Evolutionary conservation across 176 grass and related monocot genomes (phyloP).

Genomic region (Hordeum vulgare): MorexV3_pseudomolecules_assembly NC_058523.1:9020167-9020666

Average conservation of each 20-base stretch:
- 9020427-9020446: neutral
- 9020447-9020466: neutral
- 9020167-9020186: neutral
- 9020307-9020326: too few relatives aligned
- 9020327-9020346: constrained; percentile 16
- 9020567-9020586: neutral
- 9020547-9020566: neutral
- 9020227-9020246: neutral
- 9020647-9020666: neutral
- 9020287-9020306: neutral
- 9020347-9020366: constrained; percentile 28
- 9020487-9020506: neutral
- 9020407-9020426: neutral
- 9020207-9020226: constrained; percentile 28
- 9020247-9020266: constrained; percentile 41
- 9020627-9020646: constrained; percentile 26
- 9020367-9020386: neutral
- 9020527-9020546: neutral
- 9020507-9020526: too few relatives aligned
- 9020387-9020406: neutral
- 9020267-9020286: constrained; percentile 15
- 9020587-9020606: too few relatives aligned
- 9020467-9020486: neutral
- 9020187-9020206: neutral
- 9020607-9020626: constrained; percentile 47